Evolutionary conservation across 352 stramenopile species (phyloP).

Genomic region (Phytophthora boehmeriae): DNA sequence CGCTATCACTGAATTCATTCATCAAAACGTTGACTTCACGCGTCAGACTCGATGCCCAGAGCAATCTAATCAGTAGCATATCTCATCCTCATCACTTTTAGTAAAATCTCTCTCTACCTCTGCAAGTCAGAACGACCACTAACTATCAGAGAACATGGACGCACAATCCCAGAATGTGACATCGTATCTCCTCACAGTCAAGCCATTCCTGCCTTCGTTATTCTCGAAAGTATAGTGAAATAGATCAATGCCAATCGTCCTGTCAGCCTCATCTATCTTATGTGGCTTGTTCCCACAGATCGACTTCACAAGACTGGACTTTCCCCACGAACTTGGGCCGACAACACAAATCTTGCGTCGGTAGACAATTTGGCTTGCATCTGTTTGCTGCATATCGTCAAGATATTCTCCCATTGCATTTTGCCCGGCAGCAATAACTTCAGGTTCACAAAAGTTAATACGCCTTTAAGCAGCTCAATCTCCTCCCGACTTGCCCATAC

Average conservation of each 20-base stretch:
- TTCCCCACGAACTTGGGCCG: slow-evolving; percentile 22
- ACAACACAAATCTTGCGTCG: slow-evolving; percentile 19
- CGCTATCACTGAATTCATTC: too few relatives aligned
- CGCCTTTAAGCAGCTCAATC: too few relatives aligned
- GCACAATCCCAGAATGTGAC: slow-evolving; percentile 28
- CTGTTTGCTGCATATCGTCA: slow-evolving; percentile 6
- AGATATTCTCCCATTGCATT: slow-evolving; percentile 9
- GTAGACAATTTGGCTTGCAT: not conserved
- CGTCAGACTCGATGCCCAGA: too few relatives aligned
- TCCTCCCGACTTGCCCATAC: too few relatives aligned
- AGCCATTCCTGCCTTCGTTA: too few relatives aligned
- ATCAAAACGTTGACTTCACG: too few relatives aligned
- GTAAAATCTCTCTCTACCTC: too few relatives aligned
- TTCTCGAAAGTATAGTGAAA: slow-evolving; percentile 1
- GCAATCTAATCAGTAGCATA: too few relatives aligned
- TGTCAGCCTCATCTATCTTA: not conserved
- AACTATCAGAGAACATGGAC: too few relatives aligned
- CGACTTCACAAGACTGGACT: slow-evolving; percentile 18
- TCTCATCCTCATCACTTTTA: too few relatives aligned
- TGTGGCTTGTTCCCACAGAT: not conserved
- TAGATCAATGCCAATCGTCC: slow-evolving; percentile 16
- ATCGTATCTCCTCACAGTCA: slow-evolving; percentile 7
- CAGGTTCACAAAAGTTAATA: too few relatives aligned
- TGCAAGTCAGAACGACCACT: too few relatives aligned
- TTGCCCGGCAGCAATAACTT: slow-evolving; percentile 9